Percentiles rank a stretch among this genome's conserved stretches.
phyloP scores from a whole-genome alignment of 2,329 filamentous ascomycete species.

The Dactylellina leptospora region DNA sequence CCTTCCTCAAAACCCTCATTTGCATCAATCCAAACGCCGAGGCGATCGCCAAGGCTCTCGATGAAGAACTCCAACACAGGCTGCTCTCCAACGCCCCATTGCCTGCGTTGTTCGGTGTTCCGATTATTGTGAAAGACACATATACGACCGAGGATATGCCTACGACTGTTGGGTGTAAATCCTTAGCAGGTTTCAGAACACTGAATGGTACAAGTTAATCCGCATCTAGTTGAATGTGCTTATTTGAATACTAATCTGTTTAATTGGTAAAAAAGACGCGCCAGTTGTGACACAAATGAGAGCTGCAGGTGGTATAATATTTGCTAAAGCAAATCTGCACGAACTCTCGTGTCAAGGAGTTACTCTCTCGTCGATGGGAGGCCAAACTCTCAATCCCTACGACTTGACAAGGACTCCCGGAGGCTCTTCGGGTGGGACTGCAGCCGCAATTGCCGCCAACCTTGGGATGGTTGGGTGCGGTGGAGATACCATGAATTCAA shows the following conservation, averaged over 20 bases:
- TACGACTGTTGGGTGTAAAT: constrained; percentile 68
- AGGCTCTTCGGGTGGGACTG: constrained; percentile 71
- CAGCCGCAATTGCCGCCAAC: constrained; percentile 67
- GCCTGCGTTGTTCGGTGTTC: constrained; percentile 68
- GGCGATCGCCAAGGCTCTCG: constrained; percentile 19
- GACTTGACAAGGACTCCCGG: constrained; percentile 72
- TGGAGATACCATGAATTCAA: constrained; percentile 71
- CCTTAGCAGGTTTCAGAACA: constrained; percentile 64
- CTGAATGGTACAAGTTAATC: constrained; percentile 53
- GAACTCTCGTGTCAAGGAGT: constrained; percentile 72
- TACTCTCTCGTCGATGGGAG: constrained; percentile 70
- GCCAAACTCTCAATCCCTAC: constrained; percentile 74
- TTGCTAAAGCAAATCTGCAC: constrained; percentile 71
- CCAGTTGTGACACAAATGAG: constrained; percentile 65
- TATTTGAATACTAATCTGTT: not conserved
- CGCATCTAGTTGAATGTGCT: not conserved
- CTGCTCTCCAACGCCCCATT: not conserved
- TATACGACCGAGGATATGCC: constrained; percentile 67
- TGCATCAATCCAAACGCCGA: constrained; percentile 19
- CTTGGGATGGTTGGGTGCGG: constrained; percentile 69
- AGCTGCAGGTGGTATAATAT: constrained; percentile 66
- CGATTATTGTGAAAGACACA: constrained; percentile 72
- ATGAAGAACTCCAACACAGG: constrained; percentile 17
- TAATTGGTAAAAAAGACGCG: constrained; percentile 61
- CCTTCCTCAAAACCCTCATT: constrained; percentile 14